Evolutionary conservation across 768 basidiomycete genomes (phyloP).

Genomic region (Heimioporus sp.): DNA sequence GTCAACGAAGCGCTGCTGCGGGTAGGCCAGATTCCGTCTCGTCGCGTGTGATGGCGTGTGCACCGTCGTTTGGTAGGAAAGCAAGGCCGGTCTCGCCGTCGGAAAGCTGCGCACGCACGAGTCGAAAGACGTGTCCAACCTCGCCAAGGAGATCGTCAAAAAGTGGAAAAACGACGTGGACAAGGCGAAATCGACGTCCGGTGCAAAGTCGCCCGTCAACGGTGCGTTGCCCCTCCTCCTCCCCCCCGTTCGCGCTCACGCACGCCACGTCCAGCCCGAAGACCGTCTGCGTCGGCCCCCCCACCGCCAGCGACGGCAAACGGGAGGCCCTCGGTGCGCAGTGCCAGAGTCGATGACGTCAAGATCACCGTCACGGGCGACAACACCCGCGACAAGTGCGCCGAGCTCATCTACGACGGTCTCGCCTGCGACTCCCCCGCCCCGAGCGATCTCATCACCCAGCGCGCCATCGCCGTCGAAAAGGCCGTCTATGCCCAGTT

Average conservation of each 20-base stretch:
- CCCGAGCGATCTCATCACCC: constrained; percentile 66
- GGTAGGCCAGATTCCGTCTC: constrained; percentile 45
- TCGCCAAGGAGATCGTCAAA: constrained; percentile 89
- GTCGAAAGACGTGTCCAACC: constrained; percentile 69
- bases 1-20: constrained; percentile 73
- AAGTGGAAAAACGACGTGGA: constrained; percentile 92
- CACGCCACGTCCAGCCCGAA: constrained; percentile 24
- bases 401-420: constrained; percentile 89
- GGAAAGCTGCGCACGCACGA: constrained; percentile 81
- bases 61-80: constrained; percentile 57
- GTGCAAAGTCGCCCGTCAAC: constrained; percentile 14
- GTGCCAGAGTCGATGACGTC: constrained; percentile 70
- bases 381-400: constrained; percentile 79
- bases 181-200: constrained; percentile 46
- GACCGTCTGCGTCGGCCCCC: constrained; percentile 34
- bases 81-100: constrained; percentile 88
- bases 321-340: constrained; percentile 43
- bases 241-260: background rate
- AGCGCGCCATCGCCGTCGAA: constrained; percentile 71
- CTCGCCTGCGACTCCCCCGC: constrained; percentile 83
- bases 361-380: constrained; percentile 59
- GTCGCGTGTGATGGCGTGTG: constrained; percentile 7
- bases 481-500: constrained; percentile 50
- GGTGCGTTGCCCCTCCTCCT: constrained; percentile 30
- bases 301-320: constrained; percentile 28